Evolutionary conservation across 2,329 filamentous ascomycete genomes (phyloP).

Genomic region (Fusarium sp.): DNA sequence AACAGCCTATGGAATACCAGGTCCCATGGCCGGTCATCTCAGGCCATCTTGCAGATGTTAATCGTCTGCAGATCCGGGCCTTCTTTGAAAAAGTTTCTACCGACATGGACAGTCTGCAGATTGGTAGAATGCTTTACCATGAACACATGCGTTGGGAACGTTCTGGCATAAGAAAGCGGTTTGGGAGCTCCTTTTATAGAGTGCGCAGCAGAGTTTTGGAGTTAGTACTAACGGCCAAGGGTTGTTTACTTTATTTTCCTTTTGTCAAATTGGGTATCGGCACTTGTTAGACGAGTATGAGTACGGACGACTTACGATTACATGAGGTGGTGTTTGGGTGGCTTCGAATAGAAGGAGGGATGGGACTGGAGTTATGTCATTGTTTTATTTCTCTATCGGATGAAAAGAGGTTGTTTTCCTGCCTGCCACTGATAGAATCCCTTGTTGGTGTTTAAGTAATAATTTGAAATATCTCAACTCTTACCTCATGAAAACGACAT

Average conservation of each 20-base stretch:
- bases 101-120: no score
- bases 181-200: no score
- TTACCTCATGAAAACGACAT: background rate
- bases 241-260: no score
- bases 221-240: no score
- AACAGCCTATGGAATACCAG: background rate
- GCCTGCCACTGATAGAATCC: background rate
- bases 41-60: background rate
- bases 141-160: no score
- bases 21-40: background rate
- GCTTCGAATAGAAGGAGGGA: background rate
- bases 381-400: background rate
- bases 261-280: no score
- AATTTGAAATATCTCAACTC: background rate
- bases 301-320: background rate
- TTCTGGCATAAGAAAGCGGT: no score
- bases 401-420: background rate
- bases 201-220: no score
- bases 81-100: no score
- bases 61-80: no score
- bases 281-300: no score
- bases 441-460: background rate
- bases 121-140: no score
- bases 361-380: background rate
- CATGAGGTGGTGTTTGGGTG: background rate